Base-by-base conservation (phyloP, 352 stramenopile species). In the Pythium sukuiense region DNA sequence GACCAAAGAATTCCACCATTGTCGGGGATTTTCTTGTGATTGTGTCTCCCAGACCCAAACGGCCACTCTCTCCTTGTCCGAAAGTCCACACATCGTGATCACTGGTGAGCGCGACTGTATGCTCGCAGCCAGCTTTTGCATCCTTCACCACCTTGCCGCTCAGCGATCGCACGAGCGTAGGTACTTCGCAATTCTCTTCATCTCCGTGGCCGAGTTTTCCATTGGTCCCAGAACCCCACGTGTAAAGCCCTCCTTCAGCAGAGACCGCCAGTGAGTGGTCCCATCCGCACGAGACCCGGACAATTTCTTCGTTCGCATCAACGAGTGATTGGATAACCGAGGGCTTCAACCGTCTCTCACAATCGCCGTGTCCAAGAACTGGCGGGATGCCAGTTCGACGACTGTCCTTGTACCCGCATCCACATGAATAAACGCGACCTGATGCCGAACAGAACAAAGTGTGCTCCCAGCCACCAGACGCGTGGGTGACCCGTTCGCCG, bases 321-420 rank as follows among this genome's bases (percentile, higher is more conserved):
- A 82, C 61, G 24, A 94, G 76, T 0, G 50, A 14, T 56, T 86
- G 76, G 37, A 94, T 62, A 7, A 85, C 46, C 9, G 83, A 75
- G 0, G 86, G 83, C 57, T 83, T 88, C 12, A 88, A 66, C 14
- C 83, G 73, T 20, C 81, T 81, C 46, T 94, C 83, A 48, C 70
- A 88, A 56, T 92, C 83, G 7, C 86, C 82, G 53, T 90, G 81
- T 0, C 87, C 87, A 26, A 95, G 61, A 3, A 95, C 87, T n/a
- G 87, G 87, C 14, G 87, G 87, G 37, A 94, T 85, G 2, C 86
- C 85, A 14, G 82, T 76, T n/a, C 86, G 76, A 12, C 87, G 74
- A 63, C 84, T 93, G 53, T 95, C 87, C 30, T 95, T 95, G 68
- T 95, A 95, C 14, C 87, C 87, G 11, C 85, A 90, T 8, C 87